These are phyloP conservation scores for Wickerhamiella sorbophila DNA, from an alignment of 805 yeast genomes.

Conservation along the genomic window DNA sequence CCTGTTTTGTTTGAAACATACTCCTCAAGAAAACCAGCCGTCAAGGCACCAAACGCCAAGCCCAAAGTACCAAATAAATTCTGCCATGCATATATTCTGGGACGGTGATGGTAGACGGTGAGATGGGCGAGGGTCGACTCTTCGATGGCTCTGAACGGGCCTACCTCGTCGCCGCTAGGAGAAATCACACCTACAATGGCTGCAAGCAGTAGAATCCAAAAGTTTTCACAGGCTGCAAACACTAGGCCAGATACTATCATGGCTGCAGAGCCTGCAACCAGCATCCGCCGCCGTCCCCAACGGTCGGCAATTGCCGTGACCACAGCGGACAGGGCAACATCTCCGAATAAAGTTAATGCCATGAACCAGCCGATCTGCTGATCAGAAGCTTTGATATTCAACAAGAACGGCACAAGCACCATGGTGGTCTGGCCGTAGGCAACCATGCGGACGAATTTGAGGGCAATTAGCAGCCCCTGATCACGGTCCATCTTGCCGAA, in stretches of 20 bases:
- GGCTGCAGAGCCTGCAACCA: constrained; percentile 47
- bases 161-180: constrained; percentile 82
- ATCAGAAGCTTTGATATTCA: constrained; percentile 40
- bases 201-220: constrained; percentile 42
- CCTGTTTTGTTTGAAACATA: constrained; percentile 10
- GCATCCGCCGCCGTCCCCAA: constrained; percentile 52
- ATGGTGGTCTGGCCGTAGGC: constrained; percentile 74
- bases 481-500: constrained; percentile 33
- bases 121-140: constrained; percentile 72
- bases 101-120: constrained; percentile 34
- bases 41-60: constrained; percentile 55
- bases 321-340: constrained; percentile 51
- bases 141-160: constrained; percentile 78
- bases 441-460: constrained; percentile 54
- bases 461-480: constrained; percentile 47
- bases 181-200: constrained; percentile 78
- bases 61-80: constrained; percentile 58
- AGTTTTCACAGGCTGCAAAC: constrained; percentile 45
- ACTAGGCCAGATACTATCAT: constrained; percentile 56
- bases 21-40: constrained; percentile 47
- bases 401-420: constrained; percentile 54
- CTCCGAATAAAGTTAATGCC: constrained; percentile 71
- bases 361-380: constrained; percentile 59
- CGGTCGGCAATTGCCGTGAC: constrained; percentile 67
- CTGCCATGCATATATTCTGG: constrained; percentile 64